phyloP scores from a whole-genome alignment of 805 yeast species.

The Schizosaccharomyces octosporus region DNA sequence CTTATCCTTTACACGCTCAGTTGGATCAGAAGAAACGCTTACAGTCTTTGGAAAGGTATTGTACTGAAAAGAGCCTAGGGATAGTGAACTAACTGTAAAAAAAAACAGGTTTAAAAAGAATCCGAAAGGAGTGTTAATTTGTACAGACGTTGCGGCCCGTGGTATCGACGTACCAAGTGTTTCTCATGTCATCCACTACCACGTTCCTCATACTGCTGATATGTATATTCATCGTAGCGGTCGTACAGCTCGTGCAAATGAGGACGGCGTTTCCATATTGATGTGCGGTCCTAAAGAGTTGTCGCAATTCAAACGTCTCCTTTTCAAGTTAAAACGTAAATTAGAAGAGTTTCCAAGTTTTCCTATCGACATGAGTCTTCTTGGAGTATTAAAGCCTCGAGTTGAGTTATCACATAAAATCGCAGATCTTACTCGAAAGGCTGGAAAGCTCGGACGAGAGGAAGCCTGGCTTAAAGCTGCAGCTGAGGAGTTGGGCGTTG shows the following conservation, averaged over 20 bases:
- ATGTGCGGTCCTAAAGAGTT: conserved; percentile 86
- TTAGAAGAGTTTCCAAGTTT: conserved; percentile 35
- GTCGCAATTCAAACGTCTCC: conserved; percentile 58
- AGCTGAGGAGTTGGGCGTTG: conserved; percentile 79
- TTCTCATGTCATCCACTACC: conserved; percentile 87
- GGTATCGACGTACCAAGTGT: conserved; percentile 82
- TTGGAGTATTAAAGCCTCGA: conserved; percentile 46
- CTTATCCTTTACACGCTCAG: conserved; percentile 67
- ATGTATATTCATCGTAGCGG: conserved; percentile 89
- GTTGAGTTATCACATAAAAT: conserved; percentile 43
- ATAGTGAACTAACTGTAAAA: neutral
- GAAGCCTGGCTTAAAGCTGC: conserved; percentile 68
- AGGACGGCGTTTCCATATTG: conserved; percentile 73
- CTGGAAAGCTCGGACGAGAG: conserved; percentile 16
- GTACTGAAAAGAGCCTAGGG: neutral
- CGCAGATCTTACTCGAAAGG: conserved; percentile 42
- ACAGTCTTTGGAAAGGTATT: conserved; percentile 44
- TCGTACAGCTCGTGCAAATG: conserved; percentile 91
- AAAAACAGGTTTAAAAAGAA: conserved; percentile 24
- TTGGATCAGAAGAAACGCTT: conserved; percentile 89
- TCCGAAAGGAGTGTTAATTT: conserved; percentile 37
- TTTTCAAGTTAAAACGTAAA: conserved; percentile 28
- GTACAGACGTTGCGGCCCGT: conserved; percentile 96
- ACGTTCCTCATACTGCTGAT: conserved; percentile 83
- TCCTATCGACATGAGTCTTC: conserved; percentile 52